These are phyloP conservation scores for Leishmania gerbilli DNA, from an alignment of 208 protist genomes.

Conservation along the genomic window DNA sequence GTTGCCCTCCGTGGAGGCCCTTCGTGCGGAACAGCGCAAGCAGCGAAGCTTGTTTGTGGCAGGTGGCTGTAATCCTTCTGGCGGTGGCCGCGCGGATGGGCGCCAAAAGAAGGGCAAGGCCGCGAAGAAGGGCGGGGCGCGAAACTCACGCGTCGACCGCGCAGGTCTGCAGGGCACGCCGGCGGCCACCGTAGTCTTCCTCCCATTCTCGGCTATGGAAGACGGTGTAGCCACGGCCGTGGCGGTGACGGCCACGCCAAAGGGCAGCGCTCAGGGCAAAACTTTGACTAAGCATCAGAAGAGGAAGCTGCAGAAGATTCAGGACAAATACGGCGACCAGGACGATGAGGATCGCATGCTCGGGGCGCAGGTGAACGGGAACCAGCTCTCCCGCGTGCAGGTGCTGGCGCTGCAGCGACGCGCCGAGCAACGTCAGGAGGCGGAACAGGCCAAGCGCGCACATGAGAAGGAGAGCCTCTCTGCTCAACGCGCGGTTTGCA, in stretches of 20 bases:
- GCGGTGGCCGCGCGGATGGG: background rate
- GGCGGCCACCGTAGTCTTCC: background rate
- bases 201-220: constrained; percentile 1
- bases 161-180: background rate
- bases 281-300: constrained; percentile 60
- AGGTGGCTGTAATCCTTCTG: background rate
- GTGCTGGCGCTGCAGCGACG: constrained; percentile 24
- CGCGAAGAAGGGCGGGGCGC: constrained; percentile 5
- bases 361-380: constrained; percentile 71
- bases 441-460: constrained; percentile 12
- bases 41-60: constrained; percentile 10
- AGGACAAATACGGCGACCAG: constrained; percentile 80
- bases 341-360: constrained; percentile 70
- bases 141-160: constrained; percentile 25
- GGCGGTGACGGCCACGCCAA: constrained; percentile 2
- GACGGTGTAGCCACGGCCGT: background rate
- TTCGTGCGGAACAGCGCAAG: constrained; percentile 26
- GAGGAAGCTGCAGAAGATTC: constrained; percentile 79
- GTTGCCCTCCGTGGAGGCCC: constrained; percentile 34
- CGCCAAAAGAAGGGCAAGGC: background rate
- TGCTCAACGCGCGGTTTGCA: background rate
- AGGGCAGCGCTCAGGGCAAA: constrained; percentile 10
- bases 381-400: constrained; percentile 61
- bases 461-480: constrained; percentile 17
- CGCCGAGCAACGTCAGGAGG: constrained; percentile 3